Conservation (phyloP, 257 asterid genomes). For the Nicotiana undulata region DNA sequence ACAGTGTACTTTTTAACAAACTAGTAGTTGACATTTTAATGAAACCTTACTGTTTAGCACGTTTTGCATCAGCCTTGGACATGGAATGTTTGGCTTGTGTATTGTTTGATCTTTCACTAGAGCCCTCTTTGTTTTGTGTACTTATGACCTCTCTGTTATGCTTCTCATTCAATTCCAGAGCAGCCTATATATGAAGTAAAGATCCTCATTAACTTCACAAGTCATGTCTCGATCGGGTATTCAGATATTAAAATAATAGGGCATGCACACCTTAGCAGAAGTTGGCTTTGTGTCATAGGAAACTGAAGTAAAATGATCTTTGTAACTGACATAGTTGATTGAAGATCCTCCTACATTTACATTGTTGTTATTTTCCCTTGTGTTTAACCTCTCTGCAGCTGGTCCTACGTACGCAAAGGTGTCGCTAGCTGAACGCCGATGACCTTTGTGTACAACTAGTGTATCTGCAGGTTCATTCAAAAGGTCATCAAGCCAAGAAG, state of each 20-base stretch:
- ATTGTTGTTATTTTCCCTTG: conserved; percentile 16
- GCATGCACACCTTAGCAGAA: conserved; percentile 19
- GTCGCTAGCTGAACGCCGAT: conserved; percentile 74
- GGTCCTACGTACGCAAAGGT: conserved; percentile 46
- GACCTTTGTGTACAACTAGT: conserved; percentile 21
- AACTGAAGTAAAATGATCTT: conserved; percentile 8
- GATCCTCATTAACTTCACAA: background rate
- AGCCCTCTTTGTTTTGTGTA: conserved; percentile 26
- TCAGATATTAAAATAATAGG: background rate
- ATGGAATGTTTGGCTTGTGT: conserved; percentile 38
- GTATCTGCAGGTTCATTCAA: conserved; percentile 40
- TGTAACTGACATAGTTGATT: conserved; percentile 11
- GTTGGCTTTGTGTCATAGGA: conserved; percentile 13
- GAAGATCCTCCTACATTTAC: conserved; percentile 12
- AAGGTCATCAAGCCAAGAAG: conserved; percentile 82
- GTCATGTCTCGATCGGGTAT: background rate
- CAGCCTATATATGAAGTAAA: background rate
- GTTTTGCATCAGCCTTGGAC: conserved; percentile 54
- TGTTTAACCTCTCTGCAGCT: conserved; percentile 14
- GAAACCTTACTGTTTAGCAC: conserved; percentile 61
- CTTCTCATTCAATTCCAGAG: conserved; percentile 35
- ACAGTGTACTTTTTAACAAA: no score
- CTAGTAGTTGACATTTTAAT: background rate
- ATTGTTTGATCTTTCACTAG: conserved; percentile 28
- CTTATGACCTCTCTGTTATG: conserved; percentile 26